These are phyloP conservation scores for Trichoderma koningii DNA, from an alignment of 2,329 filamentous ascomycete species.

Conservation along the genomic window DNA sequence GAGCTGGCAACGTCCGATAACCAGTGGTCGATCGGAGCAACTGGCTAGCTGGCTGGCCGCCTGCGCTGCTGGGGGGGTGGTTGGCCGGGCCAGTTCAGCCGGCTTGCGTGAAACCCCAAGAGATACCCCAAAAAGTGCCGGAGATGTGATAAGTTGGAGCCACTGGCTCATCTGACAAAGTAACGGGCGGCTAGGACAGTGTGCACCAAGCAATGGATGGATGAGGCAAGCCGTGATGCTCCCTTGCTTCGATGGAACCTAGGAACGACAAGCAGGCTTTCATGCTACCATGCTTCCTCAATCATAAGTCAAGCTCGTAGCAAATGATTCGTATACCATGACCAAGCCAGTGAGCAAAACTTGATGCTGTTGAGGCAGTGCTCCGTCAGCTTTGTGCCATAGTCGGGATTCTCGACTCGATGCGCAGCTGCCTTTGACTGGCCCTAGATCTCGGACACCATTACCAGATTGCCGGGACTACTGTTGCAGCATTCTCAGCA, in stretches of 20 bases:
- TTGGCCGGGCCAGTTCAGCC: slow-evolving; percentile 7
- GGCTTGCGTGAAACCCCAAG: slow-evolving; percentile 8
- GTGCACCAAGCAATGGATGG: too few species aligned
- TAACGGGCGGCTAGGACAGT: slow-evolving; percentile 1
- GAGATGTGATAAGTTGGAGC: slow-evolving; percentile 1
- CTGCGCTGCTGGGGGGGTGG: not conserved
- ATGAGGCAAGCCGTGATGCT: not conserved
- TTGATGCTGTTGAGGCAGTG: not conserved
- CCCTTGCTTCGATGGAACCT: slow-evolving; percentile 5
- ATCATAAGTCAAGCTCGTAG: not conserved
- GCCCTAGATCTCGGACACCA: slow-evolving; percentile 25
- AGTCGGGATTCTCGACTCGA: not conserved
- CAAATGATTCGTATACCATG: not conserved
- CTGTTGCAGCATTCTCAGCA: slow-evolving; percentile 27
- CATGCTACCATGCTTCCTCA: not conserved
- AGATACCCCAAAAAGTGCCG: not conserved
- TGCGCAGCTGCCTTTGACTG: slow-evolving; percentile 4
- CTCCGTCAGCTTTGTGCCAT: not conserved
- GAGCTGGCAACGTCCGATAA: not conserved
- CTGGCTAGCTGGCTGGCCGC: not conserved
- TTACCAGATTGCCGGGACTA: slow-evolving; percentile 29
- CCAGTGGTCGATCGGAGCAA: slow-evolving; percentile 7
- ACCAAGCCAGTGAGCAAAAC: too few species aligned
- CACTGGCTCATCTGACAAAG: slow-evolving; percentile 12
- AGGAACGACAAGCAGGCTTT: not conserved